These are phyloP conservation scores for Lolium multiflorum DNA, from an alignment of 176 grass and related monocot species.

Conservation along the genomic window DNA sequence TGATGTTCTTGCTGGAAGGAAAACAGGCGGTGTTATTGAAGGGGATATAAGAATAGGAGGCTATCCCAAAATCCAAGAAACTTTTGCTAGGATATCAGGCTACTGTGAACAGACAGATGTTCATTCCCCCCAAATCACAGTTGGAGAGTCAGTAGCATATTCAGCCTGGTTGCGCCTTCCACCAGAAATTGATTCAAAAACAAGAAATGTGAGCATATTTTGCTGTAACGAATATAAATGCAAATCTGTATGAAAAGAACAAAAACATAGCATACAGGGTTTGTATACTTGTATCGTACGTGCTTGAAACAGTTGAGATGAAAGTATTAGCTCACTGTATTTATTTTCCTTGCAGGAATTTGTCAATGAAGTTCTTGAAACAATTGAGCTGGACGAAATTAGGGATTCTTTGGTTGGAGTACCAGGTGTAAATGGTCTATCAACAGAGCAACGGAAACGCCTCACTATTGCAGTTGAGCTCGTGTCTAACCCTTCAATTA, in stretches of 20 bases:
- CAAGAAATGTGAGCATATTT: constrained; percentile 56
- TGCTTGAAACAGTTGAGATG: too few species aligned
- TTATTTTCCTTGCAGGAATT: constrained; percentile 57
- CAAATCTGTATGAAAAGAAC: too few species aligned
- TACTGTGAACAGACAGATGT: constrained; percentile 81
- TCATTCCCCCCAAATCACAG: constrained; percentile 79
- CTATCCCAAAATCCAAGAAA: constrained; percentile 74
- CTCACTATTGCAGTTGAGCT: constrained; percentile 78
- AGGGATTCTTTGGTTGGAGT: constrained; percentile 70
- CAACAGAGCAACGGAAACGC: constrained; percentile 72
- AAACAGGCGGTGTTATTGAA: constrained; percentile 73
- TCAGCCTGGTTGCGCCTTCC: constrained; percentile 79
- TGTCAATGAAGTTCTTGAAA: constrained; percentile 75
- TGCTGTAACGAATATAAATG: background rate
- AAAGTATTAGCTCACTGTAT: background rate
- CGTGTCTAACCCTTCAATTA: constrained; percentile 76
- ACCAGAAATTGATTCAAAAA: constrained; percentile 58
- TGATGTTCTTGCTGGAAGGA: constrained; percentile 82
- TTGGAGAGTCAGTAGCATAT: constrained; percentile 73
- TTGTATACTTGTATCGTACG: too few species aligned
- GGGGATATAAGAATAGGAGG: constrained; percentile 79
- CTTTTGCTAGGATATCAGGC: constrained; percentile 82
- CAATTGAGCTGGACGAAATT: constrained; percentile 77
- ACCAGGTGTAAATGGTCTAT: constrained; percentile 63
- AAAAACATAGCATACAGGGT: too few species aligned